Conservation (phyloP, 2,329 filamentous ascomycete species). For the Simplicillium aogashimaense region DNA sequence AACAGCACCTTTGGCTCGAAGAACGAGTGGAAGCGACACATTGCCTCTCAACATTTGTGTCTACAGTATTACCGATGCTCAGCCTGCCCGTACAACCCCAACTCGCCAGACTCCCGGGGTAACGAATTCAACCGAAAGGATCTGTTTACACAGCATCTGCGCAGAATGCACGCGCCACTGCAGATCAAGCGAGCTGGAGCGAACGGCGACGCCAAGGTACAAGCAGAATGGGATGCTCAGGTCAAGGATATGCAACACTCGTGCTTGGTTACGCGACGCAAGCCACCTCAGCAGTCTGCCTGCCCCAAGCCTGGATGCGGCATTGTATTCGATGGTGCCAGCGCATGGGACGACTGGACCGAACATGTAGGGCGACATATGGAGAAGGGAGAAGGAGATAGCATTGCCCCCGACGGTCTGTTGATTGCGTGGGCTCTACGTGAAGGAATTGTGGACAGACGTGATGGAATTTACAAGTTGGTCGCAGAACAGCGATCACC, state of each 20-base stretch:
- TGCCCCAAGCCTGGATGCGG: slow-evolving; percentile 65
- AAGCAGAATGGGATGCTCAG: slow-evolving; percentile 53
- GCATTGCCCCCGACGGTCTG: slow-evolving; percentile 46
- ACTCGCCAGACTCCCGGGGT: slow-evolving; percentile 42
- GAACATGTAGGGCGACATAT: slow-evolving; percentile 88
- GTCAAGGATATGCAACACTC: slow-evolving; percentile 62
- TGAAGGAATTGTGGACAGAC: slow-evolving; percentile 52
- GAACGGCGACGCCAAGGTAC: slow-evolving; percentile 48
- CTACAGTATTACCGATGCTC: slow-evolving; percentile 56
- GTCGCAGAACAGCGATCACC: slow-evolving; percentile 1
- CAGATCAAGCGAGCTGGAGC: slow-evolving; percentile 48
- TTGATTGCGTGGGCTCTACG: slow-evolving; percentile 53
- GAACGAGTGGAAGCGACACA: slow-evolving; percentile 97
- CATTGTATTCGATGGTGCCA: slow-evolving; percentile 57
- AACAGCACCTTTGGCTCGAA: slow-evolving; percentile 78
- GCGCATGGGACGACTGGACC: slow-evolving; percentile 82
- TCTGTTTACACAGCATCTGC: slow-evolving; percentile 86
- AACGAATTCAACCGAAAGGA: slow-evolving; percentile 90
- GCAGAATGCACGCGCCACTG: slow-evolving; percentile 80
- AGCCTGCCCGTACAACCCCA: slow-evolving; percentile 37
- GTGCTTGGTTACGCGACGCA: slow-evolving; percentile 62
- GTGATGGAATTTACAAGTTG: slow-evolving; percentile 47
- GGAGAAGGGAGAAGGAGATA: slow-evolving; percentile 57
- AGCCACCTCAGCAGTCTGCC: slow-evolving; percentile 60
- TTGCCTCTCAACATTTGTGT: slow-evolving; percentile 79